A percentile compares a stretch with the other conserved stretches of the same genome.
Evolutionary conservation across 257 asterid genomes (phyloP).

Genomic region (Penstemon newberryi): DNA sequence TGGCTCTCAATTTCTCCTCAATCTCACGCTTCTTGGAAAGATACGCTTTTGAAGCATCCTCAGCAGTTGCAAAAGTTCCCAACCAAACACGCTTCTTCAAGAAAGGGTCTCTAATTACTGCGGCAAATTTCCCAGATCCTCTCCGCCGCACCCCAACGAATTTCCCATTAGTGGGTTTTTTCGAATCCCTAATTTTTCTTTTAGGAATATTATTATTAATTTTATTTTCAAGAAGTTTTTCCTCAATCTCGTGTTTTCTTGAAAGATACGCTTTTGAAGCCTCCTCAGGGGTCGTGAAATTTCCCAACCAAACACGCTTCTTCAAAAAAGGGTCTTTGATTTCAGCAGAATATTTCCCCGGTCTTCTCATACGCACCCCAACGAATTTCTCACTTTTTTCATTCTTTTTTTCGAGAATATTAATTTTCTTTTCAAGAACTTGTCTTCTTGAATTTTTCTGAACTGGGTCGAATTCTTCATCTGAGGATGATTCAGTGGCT

Average conservation of each 20-base stretch:
- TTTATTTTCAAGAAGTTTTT: background rate
- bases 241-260: constrained; percentile 35
- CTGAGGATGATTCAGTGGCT: too few species aligned
- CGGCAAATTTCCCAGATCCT: constrained; percentile 36
- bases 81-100: constrained; percentile 41
- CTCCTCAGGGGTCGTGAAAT: constrained; percentile 42
- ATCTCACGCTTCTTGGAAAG: constrained; percentile 32
- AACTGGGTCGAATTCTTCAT: too few species aligned
- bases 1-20: constrained; percentile 23
- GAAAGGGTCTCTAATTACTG: constrained; percentile 43
- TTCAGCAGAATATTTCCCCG: constrained; percentile 40
- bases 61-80: constrained; percentile 45
- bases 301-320: constrained; percentile 46
- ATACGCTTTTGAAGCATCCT: constrained; percentile 44
- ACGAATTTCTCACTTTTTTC: constrained; percentile 3
- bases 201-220: too few species aligned
- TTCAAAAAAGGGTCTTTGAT: constrained; percentile 40
- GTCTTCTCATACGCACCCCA: constrained; percentile 40
- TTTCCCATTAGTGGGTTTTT: too few species aligned
- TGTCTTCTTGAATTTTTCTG: constrained; percentile 29
- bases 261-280: constrained; percentile 38
- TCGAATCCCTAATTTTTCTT: too few species aligned
- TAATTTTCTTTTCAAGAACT: background rate
- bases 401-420: too few species aligned
- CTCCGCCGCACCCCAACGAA: constrained; percentile 38